phyloP scores from a whole-genome alignment of 164 flowering plant species.

The Tetrastigma voinierianum region DNA sequence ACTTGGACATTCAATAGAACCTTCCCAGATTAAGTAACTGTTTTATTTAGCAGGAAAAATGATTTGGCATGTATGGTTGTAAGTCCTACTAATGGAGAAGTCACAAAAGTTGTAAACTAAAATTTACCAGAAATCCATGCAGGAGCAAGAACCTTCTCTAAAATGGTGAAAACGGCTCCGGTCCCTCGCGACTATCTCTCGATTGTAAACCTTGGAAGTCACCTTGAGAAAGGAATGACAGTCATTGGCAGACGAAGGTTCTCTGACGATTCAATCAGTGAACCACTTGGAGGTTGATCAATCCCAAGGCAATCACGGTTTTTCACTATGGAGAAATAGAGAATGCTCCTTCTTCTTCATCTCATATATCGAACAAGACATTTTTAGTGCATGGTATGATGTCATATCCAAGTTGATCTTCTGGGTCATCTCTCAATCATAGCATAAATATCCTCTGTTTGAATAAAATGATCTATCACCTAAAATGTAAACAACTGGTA shows the following conservation, averaged over 20 bases:
- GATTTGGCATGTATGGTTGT: not conserved
- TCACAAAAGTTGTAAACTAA: not conserved
- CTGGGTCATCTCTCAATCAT: conserved; percentile 33
- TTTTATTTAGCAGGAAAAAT: not conserved
- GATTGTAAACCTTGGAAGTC: conserved; percentile 23
- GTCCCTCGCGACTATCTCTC: conserved; percentile 35
- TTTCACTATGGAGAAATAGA: conserved; percentile 31
- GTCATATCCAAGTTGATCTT: conserved; percentile 23
- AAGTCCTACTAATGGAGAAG: not conserved
- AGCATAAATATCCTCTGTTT: conserved; percentile 21
- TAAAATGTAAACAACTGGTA: conserved; percentile 36
- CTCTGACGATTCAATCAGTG: conserved; percentile 30
- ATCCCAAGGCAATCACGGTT: conserved; percentile 35
- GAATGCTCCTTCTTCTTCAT: conserved; percentile 20
- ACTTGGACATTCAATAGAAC: no score
- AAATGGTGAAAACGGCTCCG: conserved; percentile 40
- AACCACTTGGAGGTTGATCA: conserved; percentile 27
- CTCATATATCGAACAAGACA: conserved; percentile 31
- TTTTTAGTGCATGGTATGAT: conserved; percentile 20
- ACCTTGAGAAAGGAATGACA: conserved; percentile 37
- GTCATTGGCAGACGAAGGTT: conserved; percentile 40
- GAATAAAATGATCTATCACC: conserved; percentile 31
- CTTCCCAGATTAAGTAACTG: not conserved
- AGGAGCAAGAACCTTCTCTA: conserved; percentile 35
- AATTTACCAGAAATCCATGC: conserved; percentile 37